Evolutionary conservation across 2,329 filamentous ascomycete genomes (phyloP).

Genomic region (Monascus ruber): DNA sequence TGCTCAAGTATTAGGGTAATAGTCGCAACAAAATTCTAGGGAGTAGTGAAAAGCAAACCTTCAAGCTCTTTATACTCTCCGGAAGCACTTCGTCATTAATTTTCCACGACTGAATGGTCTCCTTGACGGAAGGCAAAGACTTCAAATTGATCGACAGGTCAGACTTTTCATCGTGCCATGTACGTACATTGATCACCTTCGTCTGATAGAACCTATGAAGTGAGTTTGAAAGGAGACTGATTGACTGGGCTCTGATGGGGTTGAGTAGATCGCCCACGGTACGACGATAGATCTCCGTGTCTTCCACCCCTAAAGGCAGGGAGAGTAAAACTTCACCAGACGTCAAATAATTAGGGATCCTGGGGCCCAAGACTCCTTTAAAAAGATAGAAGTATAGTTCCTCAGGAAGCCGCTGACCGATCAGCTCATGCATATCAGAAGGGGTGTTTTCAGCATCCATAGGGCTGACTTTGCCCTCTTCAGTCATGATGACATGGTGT

Average conservation of each 20-base stretch:
- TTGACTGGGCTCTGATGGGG: slow-evolving; percentile 61
- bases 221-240: slow-evolving; percentile 66
- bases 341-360: slow-evolving; percentile 71
- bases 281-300: slow-evolving; percentile 67
- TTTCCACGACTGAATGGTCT: slow-evolving; percentile 57
- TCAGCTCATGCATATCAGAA: slow-evolving; percentile 74
- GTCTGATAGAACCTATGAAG: slow-evolving; percentile 75
- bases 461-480: slow-evolving; percentile 65
- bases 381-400: slow-evolving; percentile 88
- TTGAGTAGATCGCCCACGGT: slow-evolving; percentile 65
- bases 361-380: slow-evolving; percentile 65
- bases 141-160: slow-evolving; percentile 55
- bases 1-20: slow-evolving; percentile 5
- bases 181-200: slow-evolving; percentile 63
- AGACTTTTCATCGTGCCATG: slow-evolving; percentile 71
- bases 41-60: slow-evolving; percentile 10
- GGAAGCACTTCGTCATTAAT: slow-evolving; percentile 47
- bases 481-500: slow-evolving; percentile 73
- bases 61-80: slow-evolving; percentile 28
- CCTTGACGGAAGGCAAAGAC: slow-evolving; percentile 41
- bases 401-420: slow-evolving; percentile 78
- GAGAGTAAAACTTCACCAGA: slow-evolving; percentile 66
- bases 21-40: neutral
- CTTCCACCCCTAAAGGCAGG: slow-evolving; percentile 76
- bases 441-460: slow-evolving; percentile 64